phyloP scores from a whole-genome alignment of 2,329 filamentous ascomycete species.

The Calonectria hongkongensis region DNA sequence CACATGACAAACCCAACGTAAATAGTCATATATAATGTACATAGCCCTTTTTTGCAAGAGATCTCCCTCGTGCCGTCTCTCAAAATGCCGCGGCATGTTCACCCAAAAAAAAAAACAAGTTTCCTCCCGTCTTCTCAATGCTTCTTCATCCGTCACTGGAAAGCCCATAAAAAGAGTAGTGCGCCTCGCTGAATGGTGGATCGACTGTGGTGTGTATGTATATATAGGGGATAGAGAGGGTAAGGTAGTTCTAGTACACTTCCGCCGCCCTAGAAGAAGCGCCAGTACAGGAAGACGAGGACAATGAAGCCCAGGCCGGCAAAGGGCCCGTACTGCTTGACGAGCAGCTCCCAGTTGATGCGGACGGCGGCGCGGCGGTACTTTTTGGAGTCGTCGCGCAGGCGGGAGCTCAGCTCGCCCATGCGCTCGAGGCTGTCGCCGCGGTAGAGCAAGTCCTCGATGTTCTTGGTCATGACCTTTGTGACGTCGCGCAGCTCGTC shows the following conservation, averaged over 20 bases:
- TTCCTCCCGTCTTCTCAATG: slow-evolving; percentile 19
- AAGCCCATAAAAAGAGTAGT: slow-evolving; percentile 33
- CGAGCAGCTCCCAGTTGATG: slow-evolving; percentile 97
- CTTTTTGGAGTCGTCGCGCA: slow-evolving; percentile 95
- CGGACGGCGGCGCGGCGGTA: slow-evolving; percentile 93
- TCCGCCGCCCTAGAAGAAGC: slow-evolving; percentile 82
- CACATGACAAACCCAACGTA: slow-evolving; percentile 42
- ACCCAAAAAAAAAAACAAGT: slow-evolving; percentile 12
- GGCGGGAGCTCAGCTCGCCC: slow-evolving; percentile 92
- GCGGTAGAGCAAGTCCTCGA: slow-evolving; percentile 96
- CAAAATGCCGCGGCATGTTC: slow-evolving; percentile 24
- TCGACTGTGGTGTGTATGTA: slow-evolving; percentile 40
- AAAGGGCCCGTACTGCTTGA: slow-evolving; percentile 98
- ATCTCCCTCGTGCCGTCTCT: slow-evolving; percentile 28
- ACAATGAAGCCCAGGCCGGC: slow-evolving; percentile 88
- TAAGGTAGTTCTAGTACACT: slow-evolving; percentile 24
- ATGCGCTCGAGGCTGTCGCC: slow-evolving; percentile 97
- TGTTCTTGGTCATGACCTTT: slow-evolving; percentile 99
- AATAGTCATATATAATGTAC: slow-evolving; percentile 51
- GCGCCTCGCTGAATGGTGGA: slow-evolving; percentile 45
- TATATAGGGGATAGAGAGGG: slow-evolving; percentile 38
- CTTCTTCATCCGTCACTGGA: slow-evolving; percentile 28
- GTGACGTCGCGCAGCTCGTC: slow-evolving; percentile 98
- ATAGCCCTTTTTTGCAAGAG: slow-evolving; percentile 39
- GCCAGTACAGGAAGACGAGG: slow-evolving; percentile 91